These are phyloP conservation scores for Penicillium daleae DNA, from an alignment of 495 filamentous ascomycete genomes.

Conservation along the genomic window DNA sequence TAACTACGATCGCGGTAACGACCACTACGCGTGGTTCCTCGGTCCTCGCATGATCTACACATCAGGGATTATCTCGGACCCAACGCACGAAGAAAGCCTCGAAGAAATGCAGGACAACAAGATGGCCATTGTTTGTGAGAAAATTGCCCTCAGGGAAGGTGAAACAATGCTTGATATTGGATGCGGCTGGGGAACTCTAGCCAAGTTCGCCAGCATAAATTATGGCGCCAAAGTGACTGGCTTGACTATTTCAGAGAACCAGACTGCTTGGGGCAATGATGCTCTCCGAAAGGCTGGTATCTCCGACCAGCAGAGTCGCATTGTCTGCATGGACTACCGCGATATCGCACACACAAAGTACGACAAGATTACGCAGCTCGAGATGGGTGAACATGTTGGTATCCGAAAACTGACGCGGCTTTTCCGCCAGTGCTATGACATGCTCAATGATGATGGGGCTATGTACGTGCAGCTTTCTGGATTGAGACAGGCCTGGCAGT, in stretches of 20 bases:
- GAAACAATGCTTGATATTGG: constrained; percentile 81
- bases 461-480: constrained; percentile 87
- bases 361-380: constrained; percentile 84
- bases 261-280: constrained; percentile 73
- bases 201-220: constrained; percentile 76
- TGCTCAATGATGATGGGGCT: constrained; percentile 84
- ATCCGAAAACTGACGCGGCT: constrained; percentile 72
- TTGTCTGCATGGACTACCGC: constrained; percentile 72
- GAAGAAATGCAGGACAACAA: constrained; percentile 93
- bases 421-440: constrained; percentile 74
- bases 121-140: constrained; percentile 81
- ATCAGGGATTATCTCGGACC: constrained; percentile 78
- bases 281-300: constrained; percentile 59
- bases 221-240: constrained; percentile 80
- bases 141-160: constrained; percentile 72
- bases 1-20: constrained; percentile 86
- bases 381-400: constrained; percentile 92
- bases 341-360: constrained; percentile 74
- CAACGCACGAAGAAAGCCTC: constrained; percentile 73
- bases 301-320: constrained; percentile 59
- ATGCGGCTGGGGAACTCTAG: constrained; percentile 86
- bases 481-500: constrained; percentile 82
- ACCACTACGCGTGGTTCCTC: constrained; percentile 89
- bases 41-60: constrained; percentile 93
- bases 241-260: constrained; percentile 80